Evolutionary conservation across 805 yeast genomes (phyloP).

Genomic region (Nakazawaea holstii): DNA sequence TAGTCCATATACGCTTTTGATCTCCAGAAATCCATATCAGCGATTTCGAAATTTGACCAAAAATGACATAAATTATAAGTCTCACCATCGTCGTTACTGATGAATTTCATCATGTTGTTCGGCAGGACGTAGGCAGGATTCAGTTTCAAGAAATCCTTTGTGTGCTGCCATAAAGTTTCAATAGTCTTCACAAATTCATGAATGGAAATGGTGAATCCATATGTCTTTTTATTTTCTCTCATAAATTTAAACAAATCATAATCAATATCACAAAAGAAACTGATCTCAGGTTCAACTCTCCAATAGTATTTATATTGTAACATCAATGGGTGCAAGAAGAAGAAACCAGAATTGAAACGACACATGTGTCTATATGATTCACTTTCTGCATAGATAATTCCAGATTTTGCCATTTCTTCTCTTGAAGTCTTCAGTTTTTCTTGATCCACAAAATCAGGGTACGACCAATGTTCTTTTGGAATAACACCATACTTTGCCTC

Average conservation of each 20-base stretch:
- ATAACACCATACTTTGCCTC: constrained; percentile 65
- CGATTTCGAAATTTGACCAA: constrained; percentile 79
- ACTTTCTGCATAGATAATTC: constrained; percentile 33
- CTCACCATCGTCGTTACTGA: constrained; percentile 58
- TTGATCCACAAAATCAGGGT: constrained; percentile 75
- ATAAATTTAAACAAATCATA: constrained; percentile 59
- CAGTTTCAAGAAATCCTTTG: constrained; percentile 36
- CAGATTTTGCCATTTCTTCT: constrained; percentile 41
- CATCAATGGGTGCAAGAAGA: constrained; percentile 55
- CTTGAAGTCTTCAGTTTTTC: constrained; percentile 63
- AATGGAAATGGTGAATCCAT: constrained; percentile 64
- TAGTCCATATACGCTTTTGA: constrained; percentile 49
- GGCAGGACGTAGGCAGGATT: constrained; percentile 35
- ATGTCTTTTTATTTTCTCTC: constrained; percentile 48
- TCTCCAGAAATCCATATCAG: constrained; percentile 65
- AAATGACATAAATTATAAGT: constrained; percentile 73
- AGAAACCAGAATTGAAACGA: constrained; percentile 42
- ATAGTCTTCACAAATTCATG: constrained; percentile 61
- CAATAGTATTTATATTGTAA: constrained; percentile 62
- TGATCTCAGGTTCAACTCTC: constrained; percentile 72
- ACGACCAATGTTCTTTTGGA: constrained; percentile 80
- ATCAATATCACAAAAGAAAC: constrained; percentile 54
- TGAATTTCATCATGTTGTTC: constrained; percentile 56
- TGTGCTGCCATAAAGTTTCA: constrained; percentile 55
- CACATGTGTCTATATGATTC: constrained; percentile 45